Conservation (phyloP, 495 filamentous ascomycete genomes). For the Penicillium flavigenum region DNA sequence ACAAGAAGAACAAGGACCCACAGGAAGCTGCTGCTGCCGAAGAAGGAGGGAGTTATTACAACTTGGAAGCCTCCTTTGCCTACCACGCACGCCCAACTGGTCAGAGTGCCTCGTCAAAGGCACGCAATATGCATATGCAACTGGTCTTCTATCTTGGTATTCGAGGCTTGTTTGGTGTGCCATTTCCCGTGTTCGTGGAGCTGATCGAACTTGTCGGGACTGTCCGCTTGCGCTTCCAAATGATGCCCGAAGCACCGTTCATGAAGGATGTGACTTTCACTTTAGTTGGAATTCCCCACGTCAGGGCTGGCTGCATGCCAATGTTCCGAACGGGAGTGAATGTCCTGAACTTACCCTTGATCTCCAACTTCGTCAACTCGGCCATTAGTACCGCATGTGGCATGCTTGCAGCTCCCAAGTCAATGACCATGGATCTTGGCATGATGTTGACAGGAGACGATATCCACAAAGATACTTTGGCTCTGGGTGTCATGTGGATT, state of each 20-base stretch:
- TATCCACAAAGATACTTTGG: slow-evolving; percentile 82
- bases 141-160: slow-evolving; percentile 90
- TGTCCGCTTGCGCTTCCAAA: slow-evolving; percentile 73
- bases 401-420: slow-evolving; percentile 96
- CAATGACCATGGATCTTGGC: slow-evolving; percentile 85
- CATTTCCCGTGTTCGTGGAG: slow-evolving; percentile 85
- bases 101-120: slow-evolving; percentile 69
- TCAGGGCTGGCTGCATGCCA: slow-evolving; percentile 86
- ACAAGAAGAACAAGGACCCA: slow-evolving; percentile 77
- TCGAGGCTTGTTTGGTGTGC: slow-evolving; percentile 72
- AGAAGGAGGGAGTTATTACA: slow-evolving; percentile 91
- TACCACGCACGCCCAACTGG: slow-evolving; percentile 83
- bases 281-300: slow-evolving; percentile 86
- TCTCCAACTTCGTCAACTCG: slow-evolving; percentile 96
- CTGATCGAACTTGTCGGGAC: slow-evolving; percentile 84
- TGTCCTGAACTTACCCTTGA: slow-evolving; percentile 85
- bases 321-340: slow-evolving; percentile 89
- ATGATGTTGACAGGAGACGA: slow-evolving; percentile 88
- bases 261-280: slow-evolving; percentile 90
- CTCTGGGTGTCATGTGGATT: slow-evolving; percentile 86
- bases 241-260: slow-evolving; percentile 88
- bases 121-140: slow-evolving; percentile 96
- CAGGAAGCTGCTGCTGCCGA: slow-evolving; percentile 87
- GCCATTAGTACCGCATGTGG: slow-evolving; percentile 83
- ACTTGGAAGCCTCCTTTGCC: slow-evolving; percentile 88